phyloP scores from a whole-genome alignment of 352 stramenopile genomes.

The Phytophthora hibernalis region DNA sequence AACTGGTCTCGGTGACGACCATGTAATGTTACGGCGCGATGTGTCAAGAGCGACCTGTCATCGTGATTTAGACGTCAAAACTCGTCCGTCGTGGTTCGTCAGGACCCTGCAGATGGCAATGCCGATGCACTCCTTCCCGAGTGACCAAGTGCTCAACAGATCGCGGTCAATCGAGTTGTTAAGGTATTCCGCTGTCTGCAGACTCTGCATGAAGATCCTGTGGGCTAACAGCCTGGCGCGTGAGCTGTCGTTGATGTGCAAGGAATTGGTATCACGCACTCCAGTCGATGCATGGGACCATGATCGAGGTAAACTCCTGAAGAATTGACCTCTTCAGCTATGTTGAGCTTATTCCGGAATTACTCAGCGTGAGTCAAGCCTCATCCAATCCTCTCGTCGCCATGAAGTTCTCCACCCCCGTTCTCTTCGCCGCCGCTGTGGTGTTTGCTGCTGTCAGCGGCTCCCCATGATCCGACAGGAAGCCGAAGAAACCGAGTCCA shows the following conservation, averaged over 20 bases:
- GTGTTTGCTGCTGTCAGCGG: no score
- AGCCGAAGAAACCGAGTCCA: no score
- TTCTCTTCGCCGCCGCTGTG: no score
- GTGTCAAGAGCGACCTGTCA: slow-evolving; percentile 7
- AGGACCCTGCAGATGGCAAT: slow-evolving; percentile 18
- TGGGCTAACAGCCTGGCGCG: slow-evolving; percentile 1
- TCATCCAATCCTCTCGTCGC: neutral
- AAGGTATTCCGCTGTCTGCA: slow-evolving; percentile 27
- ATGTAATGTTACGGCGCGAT: slow-evolving; percentile 1
- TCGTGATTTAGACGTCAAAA: neutral
- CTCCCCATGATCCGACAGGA: no score
- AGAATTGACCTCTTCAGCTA: no score
- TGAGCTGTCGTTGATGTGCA: slow-evolving; percentile 15
- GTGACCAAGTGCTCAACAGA: slow-evolving; percentile 12
- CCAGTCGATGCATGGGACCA: neutral
- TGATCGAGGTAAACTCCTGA: neutral
- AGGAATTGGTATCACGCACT: slow-evolving; percentile 1
- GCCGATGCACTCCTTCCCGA: slow-evolving; percentile 10
- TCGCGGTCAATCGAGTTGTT: slow-evolving; percentile 6
- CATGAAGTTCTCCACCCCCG: no score
- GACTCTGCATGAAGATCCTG: neutral
- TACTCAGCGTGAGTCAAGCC: slow-evolving; percentile 16
- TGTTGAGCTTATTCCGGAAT: slow-evolving; percentile 25
- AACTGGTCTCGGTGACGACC: neutral
- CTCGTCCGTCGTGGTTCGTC: neutral